Evolutionary conservation across 495 filamentous ascomycete genomes (phyloP), one percentile per base, ranked within the genome.

Genomic region (Penicillium atrosanguineum): DNA sequence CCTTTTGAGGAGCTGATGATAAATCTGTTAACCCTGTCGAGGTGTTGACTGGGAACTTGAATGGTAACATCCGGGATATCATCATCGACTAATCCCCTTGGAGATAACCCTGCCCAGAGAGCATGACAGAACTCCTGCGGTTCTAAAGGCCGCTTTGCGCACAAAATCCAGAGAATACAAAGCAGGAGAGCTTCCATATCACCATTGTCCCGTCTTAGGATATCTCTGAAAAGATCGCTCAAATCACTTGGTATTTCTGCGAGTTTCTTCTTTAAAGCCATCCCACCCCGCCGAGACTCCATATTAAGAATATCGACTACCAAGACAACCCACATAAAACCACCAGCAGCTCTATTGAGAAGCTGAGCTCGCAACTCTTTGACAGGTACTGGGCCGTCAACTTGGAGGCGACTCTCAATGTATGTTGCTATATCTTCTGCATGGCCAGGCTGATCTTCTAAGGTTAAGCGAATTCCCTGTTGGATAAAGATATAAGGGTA

Each of bases 271-370:
- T 54, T 44, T 4, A 70, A 45, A 16, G 50, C 40, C 23, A 68
- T 43, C 11, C 47, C 56, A 42, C 62, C 66, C 2, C 63, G 47
- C 16, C 42, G 56, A 48, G 67, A 60, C 46, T 77, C 72, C 19
- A 59, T 65, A 48, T 75, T 78, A 11, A 81, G 55, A 15, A 79
- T 78, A 3, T 69, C 63, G 9, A 75, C 68, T 19, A 79, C 74
- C 1, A 78, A 53, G 2, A 74, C 66, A 14, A 75, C 69, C 78
- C 76, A 81, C 57, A 79, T 70, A 34, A 82, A 82, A 9, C 79
- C 55, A 0, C 77, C 74, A 6, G 64, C 56, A 29, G 76, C 61
- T 55, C 75, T 80, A 0, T 53, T 29, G 8, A 72, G 64, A 25
- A 82, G 40, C 19, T 71, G 50, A 3, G 25, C n/a, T 43, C 52